Evolutionary conservation across 2,329 filamentous ascomycete species (phyloP).

Genomic region (Septoria petroselini): DNA sequence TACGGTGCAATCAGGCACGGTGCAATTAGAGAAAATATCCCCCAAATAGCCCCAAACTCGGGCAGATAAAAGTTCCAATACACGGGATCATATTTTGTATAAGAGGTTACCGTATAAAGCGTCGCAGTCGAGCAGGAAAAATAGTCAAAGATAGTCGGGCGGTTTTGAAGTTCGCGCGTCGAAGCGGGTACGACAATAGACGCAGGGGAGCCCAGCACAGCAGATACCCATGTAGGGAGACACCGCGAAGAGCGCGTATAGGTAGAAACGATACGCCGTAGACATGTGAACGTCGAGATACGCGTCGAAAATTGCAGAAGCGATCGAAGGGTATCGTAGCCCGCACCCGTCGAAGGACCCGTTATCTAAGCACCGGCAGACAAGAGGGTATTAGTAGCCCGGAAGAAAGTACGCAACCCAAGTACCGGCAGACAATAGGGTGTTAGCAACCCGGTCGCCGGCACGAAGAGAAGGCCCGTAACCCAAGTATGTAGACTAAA

Average conservation of each 20-base stretch:
- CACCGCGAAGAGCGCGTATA: background rate
- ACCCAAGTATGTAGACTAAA: background rate
- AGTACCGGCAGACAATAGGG: background rate
- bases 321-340: background rate
- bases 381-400: background rate
- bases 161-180: background rate
- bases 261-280: background rate
- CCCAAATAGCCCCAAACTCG: background rate
- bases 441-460: too few species aligned
- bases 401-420: background rate
- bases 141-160: background rate
- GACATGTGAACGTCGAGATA: background rate
- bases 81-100: background rate
- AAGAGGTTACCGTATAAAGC: background rate
- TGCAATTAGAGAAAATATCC: conserved; percentile 19
- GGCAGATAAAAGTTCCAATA: background rate
- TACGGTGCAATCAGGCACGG: too few species aligned
- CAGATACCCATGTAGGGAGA: too few species aligned
- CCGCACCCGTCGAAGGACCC: background rate
- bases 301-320: background rate
- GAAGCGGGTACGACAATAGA: too few species aligned
- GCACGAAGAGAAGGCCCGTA: background rate
- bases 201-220: too few species aligned
- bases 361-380: background rate
- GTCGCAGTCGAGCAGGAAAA: background rate